These are phyloP conservation scores for Pleurotus eryngii DNA, from an alignment of 768 basidiomycete species.

Conservation along the genomic window DNA sequence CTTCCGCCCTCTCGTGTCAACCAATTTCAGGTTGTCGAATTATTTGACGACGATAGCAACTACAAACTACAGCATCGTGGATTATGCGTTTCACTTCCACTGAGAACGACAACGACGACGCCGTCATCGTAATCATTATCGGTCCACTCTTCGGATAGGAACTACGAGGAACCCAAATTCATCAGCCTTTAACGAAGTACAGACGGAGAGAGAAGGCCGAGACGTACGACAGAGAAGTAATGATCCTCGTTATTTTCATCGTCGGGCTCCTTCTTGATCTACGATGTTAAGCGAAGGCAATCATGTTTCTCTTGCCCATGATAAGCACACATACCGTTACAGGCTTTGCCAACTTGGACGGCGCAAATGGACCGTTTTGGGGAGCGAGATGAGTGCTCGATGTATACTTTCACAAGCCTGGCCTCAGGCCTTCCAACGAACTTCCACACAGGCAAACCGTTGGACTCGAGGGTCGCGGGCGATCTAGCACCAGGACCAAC, in stretches of 20 bases:
- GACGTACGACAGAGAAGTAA: not conserved
- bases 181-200: not conserved
- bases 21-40: no score
- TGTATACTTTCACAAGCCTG: not conserved
- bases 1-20: no score
- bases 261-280: slow-evolving; percentile 1
- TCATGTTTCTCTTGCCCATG: not conserved
- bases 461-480: not conserved
- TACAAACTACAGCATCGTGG: no score
- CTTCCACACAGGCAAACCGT: not conserved
- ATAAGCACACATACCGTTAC: not conserved
- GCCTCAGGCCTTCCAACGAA: not conserved
- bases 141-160: not conserved
- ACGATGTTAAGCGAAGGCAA: no score
- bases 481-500: not conserved
- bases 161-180: not conserved
- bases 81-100: not conserved
- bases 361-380: not conserved
- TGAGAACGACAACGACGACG: not conserved
- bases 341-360: not conserved
- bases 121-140: not conserved
- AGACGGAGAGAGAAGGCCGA: not conserved
- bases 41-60: no score
- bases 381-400: not conserved
- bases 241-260: not conserved